Evolutionary conservation across 169 alveolate species (phyloP).

Genomic region (Cryptosporidium meleagridis): DNA sequence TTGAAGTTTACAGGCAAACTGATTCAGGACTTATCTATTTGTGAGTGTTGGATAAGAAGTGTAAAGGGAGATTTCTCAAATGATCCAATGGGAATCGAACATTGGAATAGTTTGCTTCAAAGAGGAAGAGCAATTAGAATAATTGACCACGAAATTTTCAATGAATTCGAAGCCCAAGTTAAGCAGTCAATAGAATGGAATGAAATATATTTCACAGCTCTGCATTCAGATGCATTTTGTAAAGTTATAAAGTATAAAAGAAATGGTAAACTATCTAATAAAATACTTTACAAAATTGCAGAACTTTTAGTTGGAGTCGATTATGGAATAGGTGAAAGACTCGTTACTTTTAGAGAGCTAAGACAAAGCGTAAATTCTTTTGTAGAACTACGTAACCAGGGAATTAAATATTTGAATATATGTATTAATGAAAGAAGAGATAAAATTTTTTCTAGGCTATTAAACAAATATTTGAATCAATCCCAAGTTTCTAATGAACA

Average conservation of each 20-base stretch:
- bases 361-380: slow-evolving; percentile 22
- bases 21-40: slow-evolving; percentile 6
- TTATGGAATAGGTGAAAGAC: slow-evolving; percentile 46
- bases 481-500: not conserved
- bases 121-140: slow-evolving; percentile 43
- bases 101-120: slow-evolving; percentile 43
- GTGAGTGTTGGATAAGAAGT: slow-evolving; percentile 13
- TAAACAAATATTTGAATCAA: not conserved
- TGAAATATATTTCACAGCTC: not conserved
- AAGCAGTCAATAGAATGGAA: slow-evolving; percentile 36
- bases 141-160: slow-evolving; percentile 10
- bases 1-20: slow-evolving; percentile 52
- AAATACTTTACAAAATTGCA: slow-evolving; percentile 16
- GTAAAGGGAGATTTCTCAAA: not conserved
- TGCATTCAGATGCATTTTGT: not conserved
- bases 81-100: not conserved
- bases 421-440: slow-evolving; percentile 32
- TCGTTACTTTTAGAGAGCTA: slow-evolving; percentile 21
- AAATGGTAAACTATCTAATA: not conserved
- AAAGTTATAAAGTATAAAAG: slow-evolving; percentile 2
- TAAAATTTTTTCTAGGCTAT: not conserved
- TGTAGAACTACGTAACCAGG: not conserved
- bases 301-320: slow-evolving; percentile 12
- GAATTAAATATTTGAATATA: slow-evolving; percentile 12
- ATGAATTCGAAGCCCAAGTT: not conserved